A percentile compares a stretch with the other conserved stretches of the same genome.
Conservation (phyloP, 225 moss, liverwort and hornwort genomes). For the Lunularia cruciata region DNA sequence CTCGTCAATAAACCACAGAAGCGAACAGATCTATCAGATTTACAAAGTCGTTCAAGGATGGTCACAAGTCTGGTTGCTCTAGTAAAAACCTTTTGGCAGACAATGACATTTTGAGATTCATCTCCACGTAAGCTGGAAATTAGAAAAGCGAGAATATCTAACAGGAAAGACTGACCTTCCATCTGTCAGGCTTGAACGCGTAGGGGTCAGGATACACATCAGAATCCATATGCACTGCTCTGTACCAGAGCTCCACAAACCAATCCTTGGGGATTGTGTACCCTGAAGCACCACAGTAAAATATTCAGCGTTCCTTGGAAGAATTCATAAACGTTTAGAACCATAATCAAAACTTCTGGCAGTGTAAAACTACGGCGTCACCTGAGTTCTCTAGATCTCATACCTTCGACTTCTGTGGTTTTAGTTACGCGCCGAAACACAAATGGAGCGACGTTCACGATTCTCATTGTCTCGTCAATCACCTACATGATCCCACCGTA, state of each 20-base stretch:
- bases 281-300: constrained; percentile 16
- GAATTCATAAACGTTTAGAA: no score
- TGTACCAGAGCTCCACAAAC: constrained; percentile 27
- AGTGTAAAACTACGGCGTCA: no score
- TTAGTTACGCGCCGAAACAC: constrained; percentile 23
- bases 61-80: no score
- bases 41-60: no score
- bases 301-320: no score
- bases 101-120: no score
- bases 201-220: constrained; percentile 30
- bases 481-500: constrained; percentile 24
- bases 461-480: constrained; percentile 36
- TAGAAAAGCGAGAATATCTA: no score
- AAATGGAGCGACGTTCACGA: constrained; percentile 34
- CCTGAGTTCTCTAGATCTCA: no score
- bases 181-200: constrained; percentile 35
- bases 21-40: no score
- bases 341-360: no score
- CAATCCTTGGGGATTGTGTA: constrained; percentile 34
- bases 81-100: no score
- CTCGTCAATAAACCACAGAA: background rate
- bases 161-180: constrained; percentile 22
- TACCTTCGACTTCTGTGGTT: constrained; percentile 24
- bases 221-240: constrained; percentile 31
- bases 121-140: no score